These are phyloP conservation scores for Calocybe gangraenosa DNA, from an alignment of 768 basidiomycete genomes.

Conservation along the genomic window DNA sequence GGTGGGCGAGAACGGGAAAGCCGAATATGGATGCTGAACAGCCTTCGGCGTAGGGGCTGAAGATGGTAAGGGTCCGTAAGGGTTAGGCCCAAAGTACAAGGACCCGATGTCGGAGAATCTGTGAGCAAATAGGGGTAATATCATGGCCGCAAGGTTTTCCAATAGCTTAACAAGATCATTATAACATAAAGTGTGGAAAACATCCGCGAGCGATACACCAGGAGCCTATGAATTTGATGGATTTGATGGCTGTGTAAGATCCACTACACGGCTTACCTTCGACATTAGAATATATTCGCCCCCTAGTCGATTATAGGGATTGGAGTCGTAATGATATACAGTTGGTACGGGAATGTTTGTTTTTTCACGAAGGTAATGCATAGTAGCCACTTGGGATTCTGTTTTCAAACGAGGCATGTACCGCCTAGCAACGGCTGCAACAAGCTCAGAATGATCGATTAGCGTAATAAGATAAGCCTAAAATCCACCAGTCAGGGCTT, in stretches of 20 bases:
- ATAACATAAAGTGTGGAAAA: constrained; percentile 70
- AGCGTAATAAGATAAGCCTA: constrained; percentile 79
- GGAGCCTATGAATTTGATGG: constrained; percentile 48
- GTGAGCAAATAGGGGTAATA: constrained; percentile 73
- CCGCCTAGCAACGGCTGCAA: constrained; percentile 77
- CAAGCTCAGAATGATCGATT: constrained; percentile 53
- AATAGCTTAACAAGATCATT: constrained; percentile 60
- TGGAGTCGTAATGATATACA: constrained; percentile 75
- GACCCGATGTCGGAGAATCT: constrained; percentile 77
- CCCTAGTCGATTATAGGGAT: constrained; percentile 80
- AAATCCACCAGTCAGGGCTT: constrained; percentile 6
- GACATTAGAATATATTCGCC: constrained; percentile 88
- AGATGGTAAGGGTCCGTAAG: constrained; percentile 25
- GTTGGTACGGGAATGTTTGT: constrained; percentile 71
- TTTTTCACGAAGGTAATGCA: constrained; percentile 70
- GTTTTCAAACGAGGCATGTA: constrained; percentile 88
- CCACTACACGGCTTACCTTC: constrained; percentile 46
- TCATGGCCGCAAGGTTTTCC: constrained; percentile 60
- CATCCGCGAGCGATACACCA: constrained; percentile 65
- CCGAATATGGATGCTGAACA: constrained; percentile 31
- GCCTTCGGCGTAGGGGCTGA: constrained; percentile 43
- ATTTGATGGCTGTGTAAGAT: background rate
- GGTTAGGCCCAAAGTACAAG: constrained; percentile 54
- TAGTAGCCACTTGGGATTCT: constrained; percentile 83
- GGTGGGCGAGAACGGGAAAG: constrained; percentile 41